These are phyloP conservation scores for Paramecium sonneborni DNA, from an alignment of 73 alveolate species.

Conservation along the genomic window DNA sequence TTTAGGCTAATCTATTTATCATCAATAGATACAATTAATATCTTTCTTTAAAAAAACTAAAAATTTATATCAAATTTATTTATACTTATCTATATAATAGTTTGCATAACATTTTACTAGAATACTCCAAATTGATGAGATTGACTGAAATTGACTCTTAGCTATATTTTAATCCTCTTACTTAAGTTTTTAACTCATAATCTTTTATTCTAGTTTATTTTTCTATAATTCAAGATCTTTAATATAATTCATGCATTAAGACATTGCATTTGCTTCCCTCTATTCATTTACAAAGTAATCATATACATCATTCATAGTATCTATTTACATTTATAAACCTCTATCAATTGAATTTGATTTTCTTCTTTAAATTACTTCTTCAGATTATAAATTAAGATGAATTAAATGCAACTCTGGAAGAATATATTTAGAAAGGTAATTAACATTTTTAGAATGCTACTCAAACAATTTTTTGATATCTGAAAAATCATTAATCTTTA, in stretches of 20 bases:
- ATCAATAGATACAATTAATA: background rate
- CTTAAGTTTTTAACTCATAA: background rate
- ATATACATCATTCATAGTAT: slow-evolving; percentile 46
- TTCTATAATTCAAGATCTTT: slow-evolving; percentile 29
- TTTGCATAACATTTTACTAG: background rate
- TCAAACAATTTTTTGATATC: slow-evolving; percentile 30
- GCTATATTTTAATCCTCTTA: background rate
- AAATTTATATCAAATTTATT: background rate
- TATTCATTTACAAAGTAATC: slow-evolving; percentile 18
- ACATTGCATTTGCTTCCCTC: background rate
- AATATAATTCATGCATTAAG: background rate
- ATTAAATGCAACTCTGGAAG: slow-evolving; percentile 19
- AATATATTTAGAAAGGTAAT: background rate
- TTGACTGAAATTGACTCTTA: background rate
- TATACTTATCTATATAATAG: slow-evolving; percentile 48
- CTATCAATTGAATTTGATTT: slow-evolving; percentile 36
- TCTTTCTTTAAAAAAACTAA: slow-evolving; percentile 22
- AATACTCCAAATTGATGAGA: slow-evolving; percentile 18
- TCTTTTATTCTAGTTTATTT: background rate
- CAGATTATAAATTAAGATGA: background rate
- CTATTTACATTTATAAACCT: slow-evolving; percentile 3
- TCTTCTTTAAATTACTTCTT: background rate
- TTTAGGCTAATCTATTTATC: slow-evolving; percentile 32
- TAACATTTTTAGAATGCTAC: slow-evolving; percentile 8
- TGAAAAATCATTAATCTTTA: background rate